Base-by-base conservation (phyloP, 2,329 filamentous ascomycete genomes). In the Ascochyta pisi region DNA sequence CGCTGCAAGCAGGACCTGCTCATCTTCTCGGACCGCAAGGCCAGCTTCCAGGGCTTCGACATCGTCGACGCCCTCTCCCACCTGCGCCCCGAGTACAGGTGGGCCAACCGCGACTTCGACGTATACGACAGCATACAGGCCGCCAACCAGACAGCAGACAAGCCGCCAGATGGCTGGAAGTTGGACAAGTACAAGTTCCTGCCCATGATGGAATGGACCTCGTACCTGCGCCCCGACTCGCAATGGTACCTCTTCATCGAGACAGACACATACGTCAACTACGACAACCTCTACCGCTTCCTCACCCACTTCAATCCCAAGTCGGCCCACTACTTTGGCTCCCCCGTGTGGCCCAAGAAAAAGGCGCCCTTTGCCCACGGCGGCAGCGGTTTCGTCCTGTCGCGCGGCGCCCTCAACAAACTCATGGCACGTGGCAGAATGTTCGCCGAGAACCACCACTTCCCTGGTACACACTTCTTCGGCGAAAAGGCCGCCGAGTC, bases 131-230 rank as follows among this genome's bases (percentile, higher is more conserved):
- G 68, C 38, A 71, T 80, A 35, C 82, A 81, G 58, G 76, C 76
- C 12, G 54, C 64, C 34, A 69, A 74, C 31, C 66, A 51, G 52
- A 74, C 53, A 57, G 64, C 58, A 61, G 75, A 66, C 50, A 82
- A 82, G 63, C 80, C 79, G 78, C 77, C 54, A 42, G 79, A 82
- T 0, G 82, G 81, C 34, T 84, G 82, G 82, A 78, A 76, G 54
- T 71, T 85, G 35, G 83, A 85, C 67, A 84, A 84, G 63, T 85
- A 83, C 81, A 85, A 85, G 69, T 84, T 84, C 65, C 73, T 85
- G 38, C 83, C 82, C 10, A 80, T 84, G 75, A 80, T 82, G 35
- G 79, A 83, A 61, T 80, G 82, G 66, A 78, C 81, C 1, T 74
- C 78, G 26, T 67, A 70, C 31, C 54, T 74, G 60, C 63, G 66